Percentiles rank a stretch among this genome's conserved stretches.
Conservation (phyloP, 352 stramenopile species). For the Thalassiosira delicatula region DNA sequence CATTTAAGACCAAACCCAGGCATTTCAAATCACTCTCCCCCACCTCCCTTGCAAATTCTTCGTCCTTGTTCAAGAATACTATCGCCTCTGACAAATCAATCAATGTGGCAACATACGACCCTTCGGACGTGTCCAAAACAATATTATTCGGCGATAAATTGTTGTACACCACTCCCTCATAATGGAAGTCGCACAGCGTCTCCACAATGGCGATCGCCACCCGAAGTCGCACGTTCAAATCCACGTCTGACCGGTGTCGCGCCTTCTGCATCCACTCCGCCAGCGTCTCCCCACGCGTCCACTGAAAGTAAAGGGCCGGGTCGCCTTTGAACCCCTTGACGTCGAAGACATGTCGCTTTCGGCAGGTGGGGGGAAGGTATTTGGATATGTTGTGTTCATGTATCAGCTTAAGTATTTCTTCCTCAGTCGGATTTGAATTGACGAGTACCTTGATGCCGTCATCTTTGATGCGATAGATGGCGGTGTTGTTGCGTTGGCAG, state of each 20-base stretch:
- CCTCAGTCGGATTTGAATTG: neutral
- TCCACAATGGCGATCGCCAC: slow-evolving; percentile 50
- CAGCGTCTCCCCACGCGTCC: slow-evolving; percentile 38
- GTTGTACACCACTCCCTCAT: slow-evolving; percentile 45
- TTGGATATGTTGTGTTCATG: slow-evolving; percentile 35
- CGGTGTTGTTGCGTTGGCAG: neutral
- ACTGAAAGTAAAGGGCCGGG: slow-evolving; percentile 37
- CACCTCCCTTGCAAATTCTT: slow-evolving; percentile 5
- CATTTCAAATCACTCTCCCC: slow-evolving; percentile 24
- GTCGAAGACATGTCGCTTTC: slow-evolving; percentile 15
- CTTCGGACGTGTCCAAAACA: slow-evolving; percentile 29
- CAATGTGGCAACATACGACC: slow-evolving; percentile 53
- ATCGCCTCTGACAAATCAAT: slow-evolving; percentile 57
- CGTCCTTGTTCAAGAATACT: too few relatives aligned
- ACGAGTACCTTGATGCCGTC: slow-evolving; percentile 27
- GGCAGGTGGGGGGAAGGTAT: slow-evolving; percentile 1
- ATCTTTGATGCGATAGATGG: slow-evolving; percentile 28
- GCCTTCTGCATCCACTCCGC: slow-evolving; percentile 42
- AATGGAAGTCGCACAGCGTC: slow-evolving; percentile 51
- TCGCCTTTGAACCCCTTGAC: slow-evolving; percentile 13
- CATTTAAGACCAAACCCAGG: slow-evolving; percentile 22
- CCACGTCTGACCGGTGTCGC: neutral
- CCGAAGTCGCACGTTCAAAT: slow-evolving; percentile 25
- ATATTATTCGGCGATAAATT: slow-evolving; percentile 47
- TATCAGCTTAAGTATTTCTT: slow-evolving; percentile 6